phyloP scores from a whole-genome alignment of 169 alveolate genomes.

The Eimeria maxima region DNA sequence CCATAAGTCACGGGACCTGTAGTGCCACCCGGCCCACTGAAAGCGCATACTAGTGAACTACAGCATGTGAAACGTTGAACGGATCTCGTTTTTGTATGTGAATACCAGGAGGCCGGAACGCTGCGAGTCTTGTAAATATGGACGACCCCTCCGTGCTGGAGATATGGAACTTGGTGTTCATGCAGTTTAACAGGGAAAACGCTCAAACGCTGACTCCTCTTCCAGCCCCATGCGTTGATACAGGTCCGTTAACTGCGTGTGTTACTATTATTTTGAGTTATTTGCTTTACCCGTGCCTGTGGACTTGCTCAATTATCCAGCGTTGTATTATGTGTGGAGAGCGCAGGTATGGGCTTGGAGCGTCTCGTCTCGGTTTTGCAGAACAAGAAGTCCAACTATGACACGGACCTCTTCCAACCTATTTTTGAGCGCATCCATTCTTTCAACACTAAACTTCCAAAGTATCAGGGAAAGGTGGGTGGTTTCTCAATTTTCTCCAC shows the following conservation, averaged over 20 bases:
- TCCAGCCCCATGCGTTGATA: slow-evolving; percentile 96
- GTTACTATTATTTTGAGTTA: neutral
- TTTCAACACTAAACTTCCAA: slow-evolving; percentile 88
- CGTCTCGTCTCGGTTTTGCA: slow-evolving; percentile 94
- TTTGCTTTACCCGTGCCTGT: neutral
- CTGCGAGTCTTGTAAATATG: slow-evolving; percentile 93
- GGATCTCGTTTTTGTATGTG: neutral
- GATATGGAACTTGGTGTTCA: slow-evolving; percentile 97
- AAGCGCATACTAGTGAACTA: too few relatives aligned
- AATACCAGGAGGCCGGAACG: slow-evolving; percentile 93
- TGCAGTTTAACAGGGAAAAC: slow-evolving; percentile 96
- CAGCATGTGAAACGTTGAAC: neutral
- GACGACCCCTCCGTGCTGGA: slow-evolving; percentile 97
- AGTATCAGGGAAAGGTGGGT: slow-evolving; percentile 91
- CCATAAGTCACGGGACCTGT: neutral
- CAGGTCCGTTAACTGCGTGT: slow-evolving; percentile 87
- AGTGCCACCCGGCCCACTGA: neutral
- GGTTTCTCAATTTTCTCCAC: neutral
- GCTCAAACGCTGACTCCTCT: slow-evolving; percentile 92
- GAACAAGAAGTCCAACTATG: slow-evolving; percentile 94
- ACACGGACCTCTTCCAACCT: slow-evolving; percentile 94
- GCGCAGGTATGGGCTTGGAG: slow-evolving; percentile 95
- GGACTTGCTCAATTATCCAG: neutral
- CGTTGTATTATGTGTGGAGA: neutral
- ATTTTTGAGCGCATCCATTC: slow-evolving; percentile 91